Percentiles rank a stretch among this genome's conserved stretches.
Evolutionary conservation across 192 early-diverging fungal species (phyloP).

Genomic region (Linnemannia elongata): DNA sequence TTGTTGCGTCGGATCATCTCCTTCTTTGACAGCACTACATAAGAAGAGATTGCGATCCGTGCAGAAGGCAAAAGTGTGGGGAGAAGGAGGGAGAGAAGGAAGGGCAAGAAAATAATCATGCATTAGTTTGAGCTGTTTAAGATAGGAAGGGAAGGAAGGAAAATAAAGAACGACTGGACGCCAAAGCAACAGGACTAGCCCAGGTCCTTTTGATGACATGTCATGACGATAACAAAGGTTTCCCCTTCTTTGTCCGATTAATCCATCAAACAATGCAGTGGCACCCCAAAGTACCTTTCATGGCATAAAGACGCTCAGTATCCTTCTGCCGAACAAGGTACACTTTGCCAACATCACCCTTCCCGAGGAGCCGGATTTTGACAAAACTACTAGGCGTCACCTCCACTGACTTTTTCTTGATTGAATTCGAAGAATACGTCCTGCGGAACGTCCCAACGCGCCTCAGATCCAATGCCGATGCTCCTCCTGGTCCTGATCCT

Average conservation of each 20-base stretch:
- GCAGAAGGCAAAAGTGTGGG: too few relatives aligned
- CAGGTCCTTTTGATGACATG: too few relatives aligned
- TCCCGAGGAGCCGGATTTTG: conserved; percentile 93
- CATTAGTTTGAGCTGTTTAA: not conserved
- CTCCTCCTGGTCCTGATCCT: not conserved
- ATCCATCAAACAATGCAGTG: not conserved
- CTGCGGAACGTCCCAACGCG: conserved; percentile 70
- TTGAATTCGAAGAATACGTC: conserved; percentile 85
- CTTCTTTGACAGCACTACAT: conserved; percentile 80
- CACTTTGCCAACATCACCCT: conserved; percentile 98
- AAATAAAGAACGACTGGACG: not conserved
- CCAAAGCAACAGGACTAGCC: not conserved
- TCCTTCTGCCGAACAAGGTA: conserved; percentile 93
- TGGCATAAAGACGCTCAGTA: conserved; percentile 88
- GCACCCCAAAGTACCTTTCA: conserved; percentile 80
- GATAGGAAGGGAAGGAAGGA: not conserved
- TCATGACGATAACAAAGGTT: not conserved
- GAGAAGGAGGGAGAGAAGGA: conserved; percentile 3
- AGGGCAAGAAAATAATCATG: conserved; percentile 16
- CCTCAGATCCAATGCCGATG: conserved; percentile 40
- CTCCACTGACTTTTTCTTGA: conserved; percentile 84
- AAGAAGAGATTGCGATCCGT: not conserved
- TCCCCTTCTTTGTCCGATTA: not conserved
- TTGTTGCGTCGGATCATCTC: conserved; percentile 99
- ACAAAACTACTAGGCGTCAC: conserved; percentile 90